Conservation (phyloP, 371 early-diverging fungal genomes). For the Syncephalis fuscata region DNA sequence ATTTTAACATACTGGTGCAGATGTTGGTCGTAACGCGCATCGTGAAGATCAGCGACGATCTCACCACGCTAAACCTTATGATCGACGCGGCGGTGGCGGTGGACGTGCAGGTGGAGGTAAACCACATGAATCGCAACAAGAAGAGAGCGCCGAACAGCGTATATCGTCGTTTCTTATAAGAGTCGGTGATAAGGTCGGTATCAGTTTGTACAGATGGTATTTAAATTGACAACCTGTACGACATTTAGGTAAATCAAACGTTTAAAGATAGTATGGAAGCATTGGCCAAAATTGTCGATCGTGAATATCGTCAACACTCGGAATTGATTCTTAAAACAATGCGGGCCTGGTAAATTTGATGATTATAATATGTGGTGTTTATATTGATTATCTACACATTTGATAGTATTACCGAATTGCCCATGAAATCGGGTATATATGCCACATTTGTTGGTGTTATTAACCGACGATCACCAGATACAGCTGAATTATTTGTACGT, state of each 20-base stretch:
- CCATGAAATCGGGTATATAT: neutral
- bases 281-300: neutral
- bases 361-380: neutral
- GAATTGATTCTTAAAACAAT: neutral
- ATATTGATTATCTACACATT: neutral
- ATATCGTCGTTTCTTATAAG: neutral
- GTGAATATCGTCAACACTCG: neutral
- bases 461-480: conserved; percentile 3
- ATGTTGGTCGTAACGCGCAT: no score
- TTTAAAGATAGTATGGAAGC: neutral
- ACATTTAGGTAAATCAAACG: neutral
- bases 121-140: neutral
- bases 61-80: no score
- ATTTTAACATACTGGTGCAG: no score
- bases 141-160: neutral
- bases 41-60: no score
- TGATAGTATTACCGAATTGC: neutral
- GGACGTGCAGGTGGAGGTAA: no score
- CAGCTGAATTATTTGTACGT: conserved; percentile 31
- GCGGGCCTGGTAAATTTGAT: neutral
- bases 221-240: no score
- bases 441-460: neutral
- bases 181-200: neutral
- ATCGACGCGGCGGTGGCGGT: no score
- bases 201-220: neutral